phyloP scores from a whole-genome alignment of 495 filamentous ascomycete genomes.

The Tetracladium marchalianum region DNA sequence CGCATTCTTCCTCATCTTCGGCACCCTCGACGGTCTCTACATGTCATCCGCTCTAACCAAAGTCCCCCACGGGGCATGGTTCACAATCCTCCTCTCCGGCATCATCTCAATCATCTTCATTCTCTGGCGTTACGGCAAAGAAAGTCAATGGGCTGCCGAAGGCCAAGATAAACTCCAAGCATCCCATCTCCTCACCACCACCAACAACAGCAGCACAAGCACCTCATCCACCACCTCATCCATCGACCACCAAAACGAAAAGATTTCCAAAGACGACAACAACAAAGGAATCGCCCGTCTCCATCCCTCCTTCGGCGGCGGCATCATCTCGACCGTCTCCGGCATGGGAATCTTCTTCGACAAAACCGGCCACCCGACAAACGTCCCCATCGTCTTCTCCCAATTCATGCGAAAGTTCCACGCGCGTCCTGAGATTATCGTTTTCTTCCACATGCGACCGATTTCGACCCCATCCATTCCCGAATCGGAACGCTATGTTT shows the following conservation, averaged over 20 bases:
- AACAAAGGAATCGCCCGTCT: constrained; percentile 18
- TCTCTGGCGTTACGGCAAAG: constrained; percentile 67
- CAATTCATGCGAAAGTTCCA: constrained; percentile 56
- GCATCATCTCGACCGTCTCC: constrained; percentile 30
- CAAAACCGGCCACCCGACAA: constrained; percentile 39
- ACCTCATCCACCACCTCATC: constrained; percentile 7
- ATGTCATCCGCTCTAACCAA: constrained; percentile 58
- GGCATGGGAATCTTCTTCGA: constrained; percentile 60
- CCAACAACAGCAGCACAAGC: constrained; percentile 9
- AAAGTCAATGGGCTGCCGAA: constrained; percentile 62
- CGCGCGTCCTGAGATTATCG: constrained; percentile 42
- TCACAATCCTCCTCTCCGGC: constrained; percentile 53
- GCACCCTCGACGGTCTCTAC: constrained; percentile 51
- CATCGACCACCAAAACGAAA: neutral
- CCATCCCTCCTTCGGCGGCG: constrained; percentile 33
- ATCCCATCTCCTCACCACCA: constrained; percentile 30
- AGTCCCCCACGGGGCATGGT: constrained; percentile 65
- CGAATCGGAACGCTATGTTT: constrained; percentile 28
- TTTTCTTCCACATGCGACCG: constrained; percentile 56
- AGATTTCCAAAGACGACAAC: no score
- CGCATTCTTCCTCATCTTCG: constrained; percentile 51
- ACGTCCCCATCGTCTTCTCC: constrained; percentile 47
- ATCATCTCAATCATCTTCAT: constrained; percentile 51
- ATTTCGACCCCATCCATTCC: constrained; percentile 40
- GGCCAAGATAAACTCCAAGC: constrained; percentile 45